phyloP scores from a whole-genome alignment of 2,329 filamentous ascomycete species.

The Ceratocystiopsis brevicomis region DNA sequence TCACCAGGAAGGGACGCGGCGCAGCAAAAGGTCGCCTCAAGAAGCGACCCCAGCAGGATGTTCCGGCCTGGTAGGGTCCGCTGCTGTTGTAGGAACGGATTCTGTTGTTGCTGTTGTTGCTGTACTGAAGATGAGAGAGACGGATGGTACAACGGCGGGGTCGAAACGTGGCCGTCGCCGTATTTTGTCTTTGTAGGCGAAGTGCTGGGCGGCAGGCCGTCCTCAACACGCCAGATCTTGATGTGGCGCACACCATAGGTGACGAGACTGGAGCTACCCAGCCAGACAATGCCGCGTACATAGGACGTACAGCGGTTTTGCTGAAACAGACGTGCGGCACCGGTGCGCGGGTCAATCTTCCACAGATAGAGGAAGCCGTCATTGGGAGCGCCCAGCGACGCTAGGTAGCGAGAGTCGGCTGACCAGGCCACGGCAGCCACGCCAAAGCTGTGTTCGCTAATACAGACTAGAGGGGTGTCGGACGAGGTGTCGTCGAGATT shows the following conservation, averaged over 20 bases:
- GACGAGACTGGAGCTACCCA: constrained; percentile 60
- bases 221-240: constrained; percentile 81
- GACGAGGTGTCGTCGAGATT: constrained; percentile 61
- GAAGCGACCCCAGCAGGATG: constrained; percentile 60
- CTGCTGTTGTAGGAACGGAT: constrained; percentile 16
- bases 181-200: constrained; percentile 42
- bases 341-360: constrained; percentile 67
- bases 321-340: constrained; percentile 61
- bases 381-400: constrained; percentile 72
- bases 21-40: constrained; percentile 71
- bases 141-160: constrained; percentile 16
- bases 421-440: constrained; percentile 83
- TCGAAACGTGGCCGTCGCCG: constrained; percentile 24
- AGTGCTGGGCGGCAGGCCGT: constrained; percentile 24
- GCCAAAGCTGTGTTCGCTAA: constrained; percentile 80
- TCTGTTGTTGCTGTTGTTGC: neutral
- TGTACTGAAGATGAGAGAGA: neutral
- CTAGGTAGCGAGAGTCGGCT: constrained; percentile 65
- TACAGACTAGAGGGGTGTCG: constrained; percentile 64
- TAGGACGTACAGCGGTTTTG: constrained; percentile 81
- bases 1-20: constrained; percentile 52
- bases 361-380: constrained; percentile 91
- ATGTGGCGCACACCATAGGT: constrained; percentile 82
- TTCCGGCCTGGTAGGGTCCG: constrained; percentile 73
- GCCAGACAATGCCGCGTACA: constrained; percentile 76